phyloP scores from a whole-genome alignment of 2,329 filamentous ascomycete genomes.

The Elsinoe necatrix region DNA sequence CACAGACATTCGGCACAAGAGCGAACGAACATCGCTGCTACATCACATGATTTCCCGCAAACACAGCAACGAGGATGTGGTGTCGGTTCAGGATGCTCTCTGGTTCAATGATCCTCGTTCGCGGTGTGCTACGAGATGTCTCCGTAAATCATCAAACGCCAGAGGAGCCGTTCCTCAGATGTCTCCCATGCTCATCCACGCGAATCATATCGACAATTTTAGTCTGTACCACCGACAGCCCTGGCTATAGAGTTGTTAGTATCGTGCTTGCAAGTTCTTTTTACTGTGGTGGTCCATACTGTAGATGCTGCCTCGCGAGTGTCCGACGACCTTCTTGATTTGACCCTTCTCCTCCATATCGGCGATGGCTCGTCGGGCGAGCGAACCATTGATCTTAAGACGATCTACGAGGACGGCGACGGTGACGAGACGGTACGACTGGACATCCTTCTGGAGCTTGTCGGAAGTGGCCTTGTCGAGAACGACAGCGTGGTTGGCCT shows the following conservation, averaged over 20 bases:
- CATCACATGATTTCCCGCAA: too few relatives aligned
- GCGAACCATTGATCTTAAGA: constrained; percentile 99
- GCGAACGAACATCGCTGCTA: too few relatives aligned
- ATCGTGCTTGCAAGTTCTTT: background rate
- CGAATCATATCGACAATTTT: constrained; percentile 15
- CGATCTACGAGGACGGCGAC: constrained; percentile 97
- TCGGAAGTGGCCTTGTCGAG: constrained; percentile 97
- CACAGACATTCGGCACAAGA: too few relatives aligned
- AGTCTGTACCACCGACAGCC: constrained; percentile 23
- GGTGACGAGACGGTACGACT: constrained; percentile 99
- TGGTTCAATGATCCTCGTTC: constrained; percentile 14
- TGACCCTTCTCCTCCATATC: constrained; percentile 97
- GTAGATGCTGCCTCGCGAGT: constrained; percentile 99
- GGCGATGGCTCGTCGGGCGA: constrained; percentile 79
- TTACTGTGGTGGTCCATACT: constrained; percentile 48
- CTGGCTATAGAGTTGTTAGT: constrained; percentile 18
- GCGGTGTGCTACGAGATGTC: constrained; percentile 13
- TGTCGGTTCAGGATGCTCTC: background rate
- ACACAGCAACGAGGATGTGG: too few relatives aligned
- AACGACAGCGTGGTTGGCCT: constrained; percentile 98
- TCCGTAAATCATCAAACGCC: constrained; percentile 17
- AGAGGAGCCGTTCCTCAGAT: constrained; percentile 12
- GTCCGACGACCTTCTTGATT: constrained; percentile 95
- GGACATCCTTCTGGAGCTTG: constrained; percentile 99
- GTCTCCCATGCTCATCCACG: constrained; percentile 6